phyloP scores from a whole-genome alignment of 441 rosid species.

The Erysimum pusillum region DNA sequence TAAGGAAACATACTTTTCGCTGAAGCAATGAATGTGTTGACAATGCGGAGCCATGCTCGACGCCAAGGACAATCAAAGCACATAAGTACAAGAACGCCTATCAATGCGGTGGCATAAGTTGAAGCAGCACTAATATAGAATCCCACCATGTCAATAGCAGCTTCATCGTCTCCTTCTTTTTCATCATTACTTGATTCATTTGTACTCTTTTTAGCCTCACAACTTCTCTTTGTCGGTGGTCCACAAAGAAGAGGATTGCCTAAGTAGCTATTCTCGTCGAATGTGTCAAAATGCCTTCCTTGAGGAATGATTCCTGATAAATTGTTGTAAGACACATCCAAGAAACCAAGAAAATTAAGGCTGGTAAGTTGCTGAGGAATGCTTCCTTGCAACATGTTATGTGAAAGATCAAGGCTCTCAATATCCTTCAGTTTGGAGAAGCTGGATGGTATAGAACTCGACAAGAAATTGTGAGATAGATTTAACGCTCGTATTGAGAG shows the following conservation, averaged over 20 bases:
- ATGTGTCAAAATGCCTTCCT: conserved; percentile 39
- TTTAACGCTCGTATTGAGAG: background rate
- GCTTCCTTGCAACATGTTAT: conserved; percentile 20
- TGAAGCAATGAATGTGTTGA: background rate
- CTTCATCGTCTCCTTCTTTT: too few species aligned
- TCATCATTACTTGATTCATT: too few species aligned
- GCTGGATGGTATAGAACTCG: background rate
- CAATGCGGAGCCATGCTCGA: conserved; percentile 6
- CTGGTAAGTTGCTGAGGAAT: conserved; percentile 29
- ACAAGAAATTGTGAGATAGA: conserved; percentile 11
- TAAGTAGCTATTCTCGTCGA: background rate
- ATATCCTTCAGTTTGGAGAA: conserved; percentile 27
- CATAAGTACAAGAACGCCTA: background rate
- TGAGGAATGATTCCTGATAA: conserved; percentile 20
- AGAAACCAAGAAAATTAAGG: conserved; percentile 9
- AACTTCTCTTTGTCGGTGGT: background rate
- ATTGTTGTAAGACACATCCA: conserved; percentile 38
- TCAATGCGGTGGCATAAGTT: background rate
- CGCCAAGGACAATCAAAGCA: conserved; percentile 16
- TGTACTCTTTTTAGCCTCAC: background rate
- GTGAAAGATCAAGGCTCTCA: conserved; percentile 41
- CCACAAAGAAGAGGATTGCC: conserved; percentile 41
- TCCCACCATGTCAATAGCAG: background rate
- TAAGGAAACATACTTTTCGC: background rate
- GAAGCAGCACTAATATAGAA: background rate